These are phyloP conservation scores for Tetrahymena elliotti DNA, from an alignment of 73 alveolate genomes.

Conservation along the genomic window DNA sequence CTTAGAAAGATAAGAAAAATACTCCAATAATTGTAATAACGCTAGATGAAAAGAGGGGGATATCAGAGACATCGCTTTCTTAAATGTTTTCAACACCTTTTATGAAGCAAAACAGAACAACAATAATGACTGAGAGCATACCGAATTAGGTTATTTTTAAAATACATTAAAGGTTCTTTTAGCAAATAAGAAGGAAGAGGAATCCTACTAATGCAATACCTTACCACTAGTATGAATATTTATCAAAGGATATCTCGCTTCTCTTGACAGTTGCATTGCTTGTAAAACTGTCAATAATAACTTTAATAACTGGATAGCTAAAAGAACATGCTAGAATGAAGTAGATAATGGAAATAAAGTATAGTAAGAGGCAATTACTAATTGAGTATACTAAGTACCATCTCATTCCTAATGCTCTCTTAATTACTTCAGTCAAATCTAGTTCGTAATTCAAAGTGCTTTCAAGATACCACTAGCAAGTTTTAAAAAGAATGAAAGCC, in stretches of 20 bases:
- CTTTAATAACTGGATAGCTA: not conserved
- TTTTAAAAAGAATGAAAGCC: not conserved
- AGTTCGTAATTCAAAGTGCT: not conserved
- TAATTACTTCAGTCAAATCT: not conserved
- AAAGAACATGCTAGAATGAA: not conserved
- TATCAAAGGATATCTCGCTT: not conserved
- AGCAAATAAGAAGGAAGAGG: not conserved
- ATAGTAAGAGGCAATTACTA: not conserved
- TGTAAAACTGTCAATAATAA: not conserved
- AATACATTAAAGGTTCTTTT: not conserved
- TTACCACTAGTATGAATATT: not conserved
- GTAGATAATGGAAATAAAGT: not conserved
- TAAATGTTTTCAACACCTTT: not conserved
- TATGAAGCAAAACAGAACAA: not conserved
- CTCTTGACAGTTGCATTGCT: not conserved
- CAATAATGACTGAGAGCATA: not conserved
- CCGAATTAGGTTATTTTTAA: not conserved
- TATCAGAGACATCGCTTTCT: not conserved
- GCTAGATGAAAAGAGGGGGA: not conserved
- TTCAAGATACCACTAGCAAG: not conserved
- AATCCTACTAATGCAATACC: not conserved
- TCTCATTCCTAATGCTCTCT: not conserved
- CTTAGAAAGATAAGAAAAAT: not conserved
- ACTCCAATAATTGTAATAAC: not conserved
- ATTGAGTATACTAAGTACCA: not conserved